A percentile compares a stretch with the other conserved stretches of the same genome.
These are phyloP conservation scores for Lachancea sp. DNA, from an alignment of 805 yeast species.

Conservation along the genomic window DNA sequence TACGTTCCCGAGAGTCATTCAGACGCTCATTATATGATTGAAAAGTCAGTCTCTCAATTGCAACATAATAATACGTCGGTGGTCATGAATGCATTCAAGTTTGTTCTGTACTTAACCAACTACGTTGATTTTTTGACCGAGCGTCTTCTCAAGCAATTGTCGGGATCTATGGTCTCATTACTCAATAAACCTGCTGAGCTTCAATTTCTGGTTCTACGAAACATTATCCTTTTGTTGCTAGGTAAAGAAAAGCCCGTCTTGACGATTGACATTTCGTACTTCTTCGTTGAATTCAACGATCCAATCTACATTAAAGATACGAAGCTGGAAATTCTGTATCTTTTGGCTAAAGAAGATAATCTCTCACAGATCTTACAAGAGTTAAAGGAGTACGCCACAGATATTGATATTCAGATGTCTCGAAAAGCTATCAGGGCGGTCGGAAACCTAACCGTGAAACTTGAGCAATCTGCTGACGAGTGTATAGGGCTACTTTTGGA, in stretches of 20 bases:
- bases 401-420: conserved; percentile 79
- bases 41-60: conserved; percentile 57
- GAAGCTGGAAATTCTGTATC: conserved; percentile 77
- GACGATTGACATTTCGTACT: conserved; percentile 62
- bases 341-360: conserved; percentile 63
- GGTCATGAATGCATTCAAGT: conserved; percentile 67
- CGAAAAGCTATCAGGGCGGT: conserved; percentile 83
- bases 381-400: conserved; percentile 79
- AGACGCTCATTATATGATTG: conserved; percentile 63
- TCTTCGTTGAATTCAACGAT: conserved; percentile 78
- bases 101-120: conserved; percentile 64
- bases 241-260: conserved; percentile 54
- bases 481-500: conserved; percentile 60
- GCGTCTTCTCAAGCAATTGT: conserved; percentile 55
- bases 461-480: conserved; percentile 46
- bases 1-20: conserved; percentile 64
- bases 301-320: conserved; percentile 86
- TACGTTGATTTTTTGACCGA: conserved; percentile 55
- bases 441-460: conserved; percentile 79
- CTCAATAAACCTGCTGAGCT: conserved; percentile 74
- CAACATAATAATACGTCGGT: conserved; percentile 80
- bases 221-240: conserved; percentile 66
- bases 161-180: conserved; percentile 61
- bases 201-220: conserved; percentile 76
- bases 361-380: conserved; percentile 61